Base-by-base conservation (phyloP, 2,329 filamentous ascomycete genomes). In the Ascochyta viciae-villosae region DNA sequence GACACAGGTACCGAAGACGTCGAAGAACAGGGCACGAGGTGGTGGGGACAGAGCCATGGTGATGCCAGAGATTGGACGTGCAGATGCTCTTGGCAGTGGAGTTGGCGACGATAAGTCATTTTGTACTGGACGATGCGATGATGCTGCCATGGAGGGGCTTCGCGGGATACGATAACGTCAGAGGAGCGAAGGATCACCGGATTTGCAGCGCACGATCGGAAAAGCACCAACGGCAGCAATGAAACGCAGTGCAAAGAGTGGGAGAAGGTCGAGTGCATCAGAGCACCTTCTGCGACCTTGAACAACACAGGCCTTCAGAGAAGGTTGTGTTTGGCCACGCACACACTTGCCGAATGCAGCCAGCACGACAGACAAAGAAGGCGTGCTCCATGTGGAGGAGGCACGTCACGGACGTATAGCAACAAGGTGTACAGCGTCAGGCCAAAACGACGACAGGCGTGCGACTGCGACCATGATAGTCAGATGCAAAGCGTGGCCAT, bases 1-100 rank as follows among this genome's bases (percentile, higher is more conserved):
- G 41, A 95, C 90, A 60, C 88, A 86, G 1, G 91, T 95, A 39
- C 90, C 90, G 74, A 93, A 92, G 65, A 92, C 84, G 76, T 92
- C 89, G 68, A 91, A 92, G 50, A 87, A 81, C 31, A 92, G 78
- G 7, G 84, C 89, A 62, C 86, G 85, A 60, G 77, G 76, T 8
- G 64, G 52, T 9, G 62, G 64, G 12, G 57, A 44, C 4, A 72
- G 45, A 46, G 67, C 57, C 72, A 74, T 74, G 2, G 49, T 66
- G 29, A 61, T 26, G 10, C 43, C 37, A 10, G 54, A 51, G 10
- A 64, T 61, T 3, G 44, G 10, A 27, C 45, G 56, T 13, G 53
- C 33, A 12, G 49, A 41, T 39, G 53, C 22, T 50, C 26, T 50
- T 22, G 54, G 54, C 16, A 60, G 29, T 6, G 60, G 57, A 8